Base-by-base conservation (phyloP, 75 land plant species). In the Picea glauca region DNA sequence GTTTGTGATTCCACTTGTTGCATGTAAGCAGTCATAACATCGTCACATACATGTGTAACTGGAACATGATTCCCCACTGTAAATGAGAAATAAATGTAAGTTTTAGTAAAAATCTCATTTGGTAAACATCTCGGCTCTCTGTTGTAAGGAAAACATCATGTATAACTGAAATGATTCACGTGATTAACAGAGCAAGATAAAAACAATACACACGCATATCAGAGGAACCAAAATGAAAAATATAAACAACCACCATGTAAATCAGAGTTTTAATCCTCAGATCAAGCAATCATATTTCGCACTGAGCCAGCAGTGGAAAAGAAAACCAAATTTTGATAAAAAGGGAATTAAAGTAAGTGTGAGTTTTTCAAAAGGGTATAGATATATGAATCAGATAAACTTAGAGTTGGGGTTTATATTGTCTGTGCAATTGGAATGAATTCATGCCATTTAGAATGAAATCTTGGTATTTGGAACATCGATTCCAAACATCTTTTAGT, bases 1-100 rank as follows among this genome's bases (percentile, higher is more conserved):
- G 84, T 90, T 73, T 88, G 77, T 87, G 83, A 84, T 63, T 83
- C 85, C 58, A 83, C 68, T 75, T 90, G 87, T 76, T 90, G 76
- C 77, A 58, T 87, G 65, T 87, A 87, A 73, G 87, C 83, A 78
- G 83, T 62, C 13, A 78, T 93, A 60, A 90, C 84, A 75, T 93
- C 92, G 13, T 88, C 89, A 17, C 89, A 78, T 12, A 88, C 89
- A 62, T 82, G 77, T 35, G 84, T 79, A 72, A 93, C 57, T 60
- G 91, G 91, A 59, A 93, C 70, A n/a, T 35, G 76, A 77, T 84
- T 90, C 66, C 92, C 95, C 90, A 93, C 95, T 93, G 82, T 23
- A 79, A 38, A 58, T 8, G 61, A 78, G 21, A 57, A 81, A 17
- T 31, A 80, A 43, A 70, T 70, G 54, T 70, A 43, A 70, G 43